A percentile compares a stretch with the other conserved stretches of the same genome.
These are phyloP conservation scores for Colletotrichum sansevieriae DNA, from an alignment of 2,329 filamentous ascomycete species.

Conservation along the genomic window DNA sequence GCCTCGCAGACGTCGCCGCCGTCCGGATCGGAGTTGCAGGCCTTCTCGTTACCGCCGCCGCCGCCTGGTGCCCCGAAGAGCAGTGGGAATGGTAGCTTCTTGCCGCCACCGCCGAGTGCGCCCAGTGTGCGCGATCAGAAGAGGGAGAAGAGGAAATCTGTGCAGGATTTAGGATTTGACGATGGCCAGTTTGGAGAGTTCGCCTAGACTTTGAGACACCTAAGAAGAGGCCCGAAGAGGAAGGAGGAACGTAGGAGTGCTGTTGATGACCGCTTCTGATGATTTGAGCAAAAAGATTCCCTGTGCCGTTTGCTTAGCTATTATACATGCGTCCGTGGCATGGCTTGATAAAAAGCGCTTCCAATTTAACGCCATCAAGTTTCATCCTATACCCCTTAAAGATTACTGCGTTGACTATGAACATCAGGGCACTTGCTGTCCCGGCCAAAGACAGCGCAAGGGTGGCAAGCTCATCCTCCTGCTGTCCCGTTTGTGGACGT, in stretches of 20 bases:
- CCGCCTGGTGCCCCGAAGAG: constrained; percentile 65
- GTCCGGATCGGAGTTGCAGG: constrained; percentile 53
- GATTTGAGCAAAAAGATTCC: constrained; percentile 24
- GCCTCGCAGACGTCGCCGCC: constrained; percentile 37
- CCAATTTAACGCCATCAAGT: neutral
- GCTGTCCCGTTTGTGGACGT: constrained; percentile 22
- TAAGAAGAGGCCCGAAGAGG: neutral
- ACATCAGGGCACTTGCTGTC: constrained; percentile 13
- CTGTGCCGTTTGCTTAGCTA: constrained; percentile 18
- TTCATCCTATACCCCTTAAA: neutral
- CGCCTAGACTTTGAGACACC: constrained; percentile 54
- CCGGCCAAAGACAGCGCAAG: constrained; percentile 47
- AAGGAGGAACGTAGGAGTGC: neutral
- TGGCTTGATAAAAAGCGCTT: neutral
- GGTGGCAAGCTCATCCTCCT: constrained; percentile 52
- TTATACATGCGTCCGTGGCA: constrained; percentile 3
- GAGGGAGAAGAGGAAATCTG: constrained; percentile 65
- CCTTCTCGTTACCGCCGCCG: constrained; percentile 83
- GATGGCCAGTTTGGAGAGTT: constrained; percentile 93
- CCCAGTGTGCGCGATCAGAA: constrained; percentile 72
- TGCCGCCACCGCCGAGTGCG: constrained; percentile 75
- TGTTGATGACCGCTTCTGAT: neutral
- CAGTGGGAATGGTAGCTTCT: constrained; percentile 50
- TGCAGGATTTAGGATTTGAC: constrained; percentile 82
- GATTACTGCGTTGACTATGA: neutral